These are phyloP conservation scores for Aspergillus cristatus DNA, from an alignment of 495 filamentous ascomycete genomes.

Conservation along the genomic window DNA sequence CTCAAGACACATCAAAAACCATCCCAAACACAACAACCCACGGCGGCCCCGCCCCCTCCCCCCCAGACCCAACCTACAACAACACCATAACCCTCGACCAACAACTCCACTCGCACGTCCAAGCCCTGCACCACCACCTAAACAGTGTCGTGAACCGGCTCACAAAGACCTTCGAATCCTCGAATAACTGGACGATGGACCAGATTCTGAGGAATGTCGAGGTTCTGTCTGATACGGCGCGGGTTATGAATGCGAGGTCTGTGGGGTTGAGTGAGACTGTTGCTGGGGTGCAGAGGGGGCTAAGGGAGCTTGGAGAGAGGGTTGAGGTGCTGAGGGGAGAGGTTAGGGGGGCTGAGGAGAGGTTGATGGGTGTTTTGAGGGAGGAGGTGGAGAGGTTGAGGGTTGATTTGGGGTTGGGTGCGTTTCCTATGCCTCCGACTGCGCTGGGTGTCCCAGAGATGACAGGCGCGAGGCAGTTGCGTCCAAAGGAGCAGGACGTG, in stretches of 20 bases:
- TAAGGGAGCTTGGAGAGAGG: conserved; percentile 7
- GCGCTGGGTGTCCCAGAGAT: too few species aligned
- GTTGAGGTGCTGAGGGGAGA: conserved; percentile 6
- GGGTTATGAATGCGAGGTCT: conserved; percentile 6
- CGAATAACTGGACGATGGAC: conserved; percentile 12
- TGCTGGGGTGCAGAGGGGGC: conserved; percentile 4
- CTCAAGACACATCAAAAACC: too few species aligned
- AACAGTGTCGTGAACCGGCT: conserved; percentile 6
- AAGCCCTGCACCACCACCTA: conserved; percentile 15
- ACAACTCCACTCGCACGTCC: conserved; percentile 10
- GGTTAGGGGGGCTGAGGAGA: conserved; percentile 5
- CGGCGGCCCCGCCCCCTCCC: conserved; percentile 17
- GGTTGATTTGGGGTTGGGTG: background rate
- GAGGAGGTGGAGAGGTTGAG: conserved; percentile 6
- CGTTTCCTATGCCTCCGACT: background rate
- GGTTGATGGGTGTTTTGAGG: conserved; percentile 4
- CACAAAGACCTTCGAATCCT: conserved; percentile 8
- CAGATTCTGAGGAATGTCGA: conserved; percentile 13
- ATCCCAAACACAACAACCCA: conserved; percentile 10
- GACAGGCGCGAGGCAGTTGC: too few species aligned
- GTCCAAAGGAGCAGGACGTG: too few species aligned
- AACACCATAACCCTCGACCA: conserved; percentile 18
- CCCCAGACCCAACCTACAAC: conserved; percentile 15
- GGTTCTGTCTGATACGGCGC: conserved; percentile 6
- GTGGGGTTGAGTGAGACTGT: conserved; percentile 6